Evolutionary conservation across 2,329 filamentous ascomycete genomes (phyloP).

Genomic region (Cercospora canescens): DNA sequence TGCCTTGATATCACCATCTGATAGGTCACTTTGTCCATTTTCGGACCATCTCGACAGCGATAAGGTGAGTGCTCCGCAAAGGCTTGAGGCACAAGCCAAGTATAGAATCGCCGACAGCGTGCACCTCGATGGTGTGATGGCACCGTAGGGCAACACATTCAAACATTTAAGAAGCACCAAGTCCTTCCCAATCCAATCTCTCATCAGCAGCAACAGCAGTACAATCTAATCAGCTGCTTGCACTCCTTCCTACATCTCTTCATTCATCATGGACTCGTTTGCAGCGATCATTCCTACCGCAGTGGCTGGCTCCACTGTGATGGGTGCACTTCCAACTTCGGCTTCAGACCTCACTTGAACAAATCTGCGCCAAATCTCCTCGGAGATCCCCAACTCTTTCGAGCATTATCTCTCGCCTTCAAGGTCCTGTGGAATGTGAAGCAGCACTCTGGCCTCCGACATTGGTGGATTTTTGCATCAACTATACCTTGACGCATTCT

Average conservation of each 20-base stretch:
- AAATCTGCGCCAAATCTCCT: not conserved
- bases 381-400: not conserved
- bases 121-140: not conserved
- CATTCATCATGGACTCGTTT: not conserved
- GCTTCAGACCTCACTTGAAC: not conserved
- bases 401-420: not conserved
- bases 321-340: not conserved
- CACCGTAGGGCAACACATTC: not conserved
- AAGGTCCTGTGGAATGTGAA: not conserved
- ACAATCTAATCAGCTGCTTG: not conserved
- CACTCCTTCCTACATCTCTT: not conserved
- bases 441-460: too few species aligned
- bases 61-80: not conserved
- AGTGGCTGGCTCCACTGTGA: not conserved
- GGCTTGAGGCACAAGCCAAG: not conserved
- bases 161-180: not conserved
- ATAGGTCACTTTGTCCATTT: not conserved
- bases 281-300: not conserved
- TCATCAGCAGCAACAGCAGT: not conserved
- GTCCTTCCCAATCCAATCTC: not conserved
- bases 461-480: not conserved
- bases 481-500: not conserved
- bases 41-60: not conserved
- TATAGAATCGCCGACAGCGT: not conserved
- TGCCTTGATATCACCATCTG: not conserved